Evolutionary conservation across 495 filamentous ascomycete genomes (phyloP).

Genomic region (Aspergillus homomorphus): DNA sequence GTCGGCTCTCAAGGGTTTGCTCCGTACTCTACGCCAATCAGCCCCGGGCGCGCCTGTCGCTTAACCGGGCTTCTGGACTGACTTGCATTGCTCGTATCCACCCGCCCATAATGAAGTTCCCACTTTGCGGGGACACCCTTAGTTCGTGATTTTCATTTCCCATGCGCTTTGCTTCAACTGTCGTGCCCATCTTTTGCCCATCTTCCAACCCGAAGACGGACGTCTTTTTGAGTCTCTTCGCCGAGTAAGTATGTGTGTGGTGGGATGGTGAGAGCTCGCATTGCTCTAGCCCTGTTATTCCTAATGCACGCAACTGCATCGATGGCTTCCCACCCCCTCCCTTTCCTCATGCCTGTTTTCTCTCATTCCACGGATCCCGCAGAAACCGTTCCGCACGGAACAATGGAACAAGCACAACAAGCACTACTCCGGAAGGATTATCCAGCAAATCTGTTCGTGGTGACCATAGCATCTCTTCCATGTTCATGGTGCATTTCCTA

Average conservation of each 20-base stretch:
- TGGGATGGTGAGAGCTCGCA: neutral
- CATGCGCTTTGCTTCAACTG: neutral
- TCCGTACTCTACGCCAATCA: constrained; percentile 6
- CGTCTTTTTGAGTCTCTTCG: neutral
- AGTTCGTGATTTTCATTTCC: neutral
- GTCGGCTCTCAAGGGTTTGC: constrained; percentile 7
- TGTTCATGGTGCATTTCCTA: neutral
- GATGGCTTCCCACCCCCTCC: neutral
- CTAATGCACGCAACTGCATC: neutral
- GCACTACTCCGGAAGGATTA: neutral
- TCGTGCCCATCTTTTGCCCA: no score
- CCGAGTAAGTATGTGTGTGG: neutral
- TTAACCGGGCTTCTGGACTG: constrained; percentile 11
- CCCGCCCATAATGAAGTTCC: neutral
- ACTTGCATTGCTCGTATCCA: constrained; percentile 11
- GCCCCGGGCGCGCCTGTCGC: constrained; percentile 15
- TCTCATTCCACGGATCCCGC: neutral
- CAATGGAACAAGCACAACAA: neutral
- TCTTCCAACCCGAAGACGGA: no score
- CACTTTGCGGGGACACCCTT: constrained; percentile 13
- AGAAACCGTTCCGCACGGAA: neutral
- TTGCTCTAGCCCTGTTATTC: neutral
- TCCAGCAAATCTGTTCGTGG: neutral
- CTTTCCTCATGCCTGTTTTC: neutral
- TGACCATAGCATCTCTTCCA: neutral